Evolutionary conservation across 1,139 yeast genomes (phyloP).

Genomic region (Suhomyces taliae): DNA sequence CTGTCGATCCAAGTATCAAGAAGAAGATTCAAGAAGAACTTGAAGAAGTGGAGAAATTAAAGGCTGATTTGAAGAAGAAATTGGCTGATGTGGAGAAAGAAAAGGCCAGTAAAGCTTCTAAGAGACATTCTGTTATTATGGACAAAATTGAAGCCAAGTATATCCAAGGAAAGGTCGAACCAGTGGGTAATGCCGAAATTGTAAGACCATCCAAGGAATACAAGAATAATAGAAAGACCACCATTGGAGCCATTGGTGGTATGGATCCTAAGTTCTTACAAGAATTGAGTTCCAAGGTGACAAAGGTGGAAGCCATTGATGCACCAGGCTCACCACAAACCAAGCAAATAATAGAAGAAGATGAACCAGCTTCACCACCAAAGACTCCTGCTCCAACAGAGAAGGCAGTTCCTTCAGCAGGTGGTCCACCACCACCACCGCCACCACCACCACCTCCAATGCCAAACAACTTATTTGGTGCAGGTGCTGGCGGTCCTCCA

Average conservation of each 20-base stretch:
- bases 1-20: constrained; percentile 39
- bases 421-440: constrained; percentile 27
- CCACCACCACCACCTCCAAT: constrained; percentile 20
- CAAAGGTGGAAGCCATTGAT: constrained; percentile 35
- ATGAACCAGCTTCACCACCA: constrained; percentile 25
- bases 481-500: neutral
- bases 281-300: constrained; percentile 57
- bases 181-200: constrained; percentile 3
- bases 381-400: constrained; percentile 20
- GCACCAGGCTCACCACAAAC: constrained; percentile 13
- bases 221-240: constrained; percentile 32
- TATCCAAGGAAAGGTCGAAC: constrained; percentile 39
- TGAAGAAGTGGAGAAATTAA: constrained; percentile 46
- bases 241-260: constrained; percentile 29
- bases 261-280: constrained; percentile 57
- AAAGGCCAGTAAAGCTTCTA: constrained; percentile 7
- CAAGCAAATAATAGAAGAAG: constrained; percentile 17
- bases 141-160: constrained; percentile 50
- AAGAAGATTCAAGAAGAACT: constrained; percentile 43
- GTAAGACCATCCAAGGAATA: constrained; percentile 17
- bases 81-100: constrained; percentile 21
- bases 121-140: constrained; percentile 24
- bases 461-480: constrained; percentile 10
- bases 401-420: neutral
- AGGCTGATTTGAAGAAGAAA: constrained; percentile 42